Conservation (phyloP, 2,329 filamentous ascomycete species). For the Fusarium sp. region DNA sequence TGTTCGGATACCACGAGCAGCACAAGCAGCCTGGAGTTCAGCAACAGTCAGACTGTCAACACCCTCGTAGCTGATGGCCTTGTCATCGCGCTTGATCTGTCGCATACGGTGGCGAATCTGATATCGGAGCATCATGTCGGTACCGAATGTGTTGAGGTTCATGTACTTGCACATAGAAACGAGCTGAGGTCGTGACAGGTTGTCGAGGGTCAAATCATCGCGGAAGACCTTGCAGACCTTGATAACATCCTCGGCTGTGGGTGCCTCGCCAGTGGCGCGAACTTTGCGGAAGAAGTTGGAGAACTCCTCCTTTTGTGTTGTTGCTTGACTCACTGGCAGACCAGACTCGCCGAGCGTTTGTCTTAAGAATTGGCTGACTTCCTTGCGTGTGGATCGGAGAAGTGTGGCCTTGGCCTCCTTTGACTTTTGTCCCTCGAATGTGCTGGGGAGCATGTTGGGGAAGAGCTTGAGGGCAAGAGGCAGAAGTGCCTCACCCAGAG, state of each 20-base stretch:
- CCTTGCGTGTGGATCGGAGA: slow-evolving; percentile 87
- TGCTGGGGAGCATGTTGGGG: slow-evolving; percentile 96
- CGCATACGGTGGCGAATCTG: slow-evolving; percentile 97
- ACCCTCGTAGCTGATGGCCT: slow-evolving; percentile 92
- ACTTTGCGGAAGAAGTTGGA: slow-evolving; percentile 97
- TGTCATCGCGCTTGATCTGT: slow-evolving; percentile 98
- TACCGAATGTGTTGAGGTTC: slow-evolving; percentile 96
- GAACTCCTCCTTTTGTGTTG: slow-evolving; percentile 92
- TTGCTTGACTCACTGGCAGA: slow-evolving; percentile 83
- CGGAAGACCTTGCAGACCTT: slow-evolving; percentile 99
- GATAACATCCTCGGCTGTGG: slow-evolving; percentile 90
- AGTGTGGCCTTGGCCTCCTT: slow-evolving; percentile 88
- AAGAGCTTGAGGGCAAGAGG: slow-evolving; percentile 93
- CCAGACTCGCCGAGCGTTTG: slow-evolving; percentile 94
- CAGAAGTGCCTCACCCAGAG: slow-evolving; percentile 92
- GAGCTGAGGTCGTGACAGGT: slow-evolving; percentile 92
- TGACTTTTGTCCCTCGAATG: slow-evolving; percentile 90
- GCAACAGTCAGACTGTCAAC: slow-evolving; percentile 92
- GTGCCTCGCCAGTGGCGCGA: slow-evolving; percentile 87
- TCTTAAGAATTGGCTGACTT: slow-evolving; percentile 90
- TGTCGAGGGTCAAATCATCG: slow-evolving; percentile 96
- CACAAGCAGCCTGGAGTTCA: slow-evolving; percentile 92
- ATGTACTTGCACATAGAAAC: slow-evolving; percentile 99
- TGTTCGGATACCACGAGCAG: slow-evolving; percentile 90
- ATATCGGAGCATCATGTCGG: slow-evolving; percentile 97